phyloP scores from a whole-genome alignment of 2,329 filamentous ascomycete genomes.

The Cladosporium sp. region DNA sequence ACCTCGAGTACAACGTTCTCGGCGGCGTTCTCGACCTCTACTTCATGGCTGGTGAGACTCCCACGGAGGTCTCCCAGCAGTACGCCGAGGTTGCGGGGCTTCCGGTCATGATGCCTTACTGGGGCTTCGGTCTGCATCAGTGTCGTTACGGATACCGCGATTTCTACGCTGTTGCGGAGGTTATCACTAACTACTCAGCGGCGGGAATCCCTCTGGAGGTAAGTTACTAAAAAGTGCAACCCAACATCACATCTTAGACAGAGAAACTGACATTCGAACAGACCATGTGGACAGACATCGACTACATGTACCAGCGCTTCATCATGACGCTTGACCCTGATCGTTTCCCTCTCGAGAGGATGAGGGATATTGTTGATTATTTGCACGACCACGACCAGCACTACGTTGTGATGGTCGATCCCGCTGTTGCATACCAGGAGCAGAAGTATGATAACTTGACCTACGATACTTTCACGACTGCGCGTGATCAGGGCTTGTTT shows the following conservation, averaged over 20 bases:
- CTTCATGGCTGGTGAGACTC: conserved; percentile 51
- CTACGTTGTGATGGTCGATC: conserved; percentile 70
- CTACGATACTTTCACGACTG: conserved; percentile 19
- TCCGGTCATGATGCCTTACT: conserved; percentile 54
- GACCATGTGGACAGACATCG: conserved; percentile 25
- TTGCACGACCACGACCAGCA: conserved; percentile 47
- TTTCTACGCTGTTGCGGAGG: conserved; percentile 62
- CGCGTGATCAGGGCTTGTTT: conserved; percentile 46
- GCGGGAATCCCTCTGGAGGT: conserved; percentile 67
- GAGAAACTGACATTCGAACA: background rate
- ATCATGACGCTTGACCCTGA: conserved; percentile 67
- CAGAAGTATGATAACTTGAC: conserved; percentile 24
- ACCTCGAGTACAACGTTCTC: conserved; percentile 76
- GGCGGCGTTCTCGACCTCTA: conserved; percentile 72
- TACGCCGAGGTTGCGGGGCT: conserved; percentile 53
- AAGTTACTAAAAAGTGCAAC: conserved; percentile 55
- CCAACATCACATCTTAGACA: background rate
- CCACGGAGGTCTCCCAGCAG: conserved; percentile 49
- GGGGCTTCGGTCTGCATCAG: conserved; percentile 52
- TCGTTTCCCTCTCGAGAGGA: conserved; percentile 60
- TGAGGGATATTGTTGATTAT: conserved; percentile 59
- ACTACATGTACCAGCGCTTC: conserved; percentile 47
- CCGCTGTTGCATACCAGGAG: conserved; percentile 46
- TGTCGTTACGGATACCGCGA: conserved; percentile 51
- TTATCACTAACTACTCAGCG: conserved; percentile 64